Percentiles rank a stretch among this genome's conserved stretches.
Evolutionary conservation across 352 stramenopile species (phyloP).

Genomic region (Blastocystis hominis): DNA sequence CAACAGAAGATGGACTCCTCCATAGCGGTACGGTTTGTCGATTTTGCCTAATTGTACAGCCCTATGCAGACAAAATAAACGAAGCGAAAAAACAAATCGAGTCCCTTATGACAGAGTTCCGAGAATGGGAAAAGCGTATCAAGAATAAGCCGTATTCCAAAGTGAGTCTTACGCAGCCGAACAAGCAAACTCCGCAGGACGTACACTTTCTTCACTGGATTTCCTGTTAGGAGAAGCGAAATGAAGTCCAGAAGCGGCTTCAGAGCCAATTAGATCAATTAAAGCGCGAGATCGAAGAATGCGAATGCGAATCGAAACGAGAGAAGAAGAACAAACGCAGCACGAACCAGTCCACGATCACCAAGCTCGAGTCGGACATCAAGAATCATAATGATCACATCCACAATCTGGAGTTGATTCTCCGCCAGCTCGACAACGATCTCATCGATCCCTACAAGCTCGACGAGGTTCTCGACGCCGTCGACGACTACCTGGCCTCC

Average conservation of each 20-base stretch:
- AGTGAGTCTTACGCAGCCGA: constrained; percentile 13
- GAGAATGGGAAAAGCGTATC: constrained; percentile 38
- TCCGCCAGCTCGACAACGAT: constrained; percentile 45
- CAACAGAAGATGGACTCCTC: not conserved
- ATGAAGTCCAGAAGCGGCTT: constrained; percentile 18
- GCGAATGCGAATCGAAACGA: not conserved
- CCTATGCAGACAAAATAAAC: not conserved
- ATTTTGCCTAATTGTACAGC: not conserved
- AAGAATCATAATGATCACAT: constrained; percentile 53
- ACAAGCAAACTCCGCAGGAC: constrained; percentile 47
- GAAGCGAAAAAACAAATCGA: constrained; percentile 24
- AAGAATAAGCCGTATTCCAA: constrained; percentile 54
- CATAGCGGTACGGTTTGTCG: not conserved
- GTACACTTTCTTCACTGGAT: not conserved
- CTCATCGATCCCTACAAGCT: constrained; percentile 26
- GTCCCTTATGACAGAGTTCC: constrained; percentile 38
- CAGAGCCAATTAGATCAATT: constrained; percentile 2
- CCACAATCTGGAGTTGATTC: constrained; percentile 37
- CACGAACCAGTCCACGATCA: not conserved
- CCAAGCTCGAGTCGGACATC: constrained; percentile 3
- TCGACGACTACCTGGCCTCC: not conserved
- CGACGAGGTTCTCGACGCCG: not conserved
- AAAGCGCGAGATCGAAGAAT: constrained; percentile 14
- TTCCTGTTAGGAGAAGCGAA: constrained; percentile 16
- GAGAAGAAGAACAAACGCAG: constrained; percentile 51